phyloP scores from a whole-genome alignment of 495 filamentous ascomycete genomes.

The Hypoxylon lenormandii region DNA sequence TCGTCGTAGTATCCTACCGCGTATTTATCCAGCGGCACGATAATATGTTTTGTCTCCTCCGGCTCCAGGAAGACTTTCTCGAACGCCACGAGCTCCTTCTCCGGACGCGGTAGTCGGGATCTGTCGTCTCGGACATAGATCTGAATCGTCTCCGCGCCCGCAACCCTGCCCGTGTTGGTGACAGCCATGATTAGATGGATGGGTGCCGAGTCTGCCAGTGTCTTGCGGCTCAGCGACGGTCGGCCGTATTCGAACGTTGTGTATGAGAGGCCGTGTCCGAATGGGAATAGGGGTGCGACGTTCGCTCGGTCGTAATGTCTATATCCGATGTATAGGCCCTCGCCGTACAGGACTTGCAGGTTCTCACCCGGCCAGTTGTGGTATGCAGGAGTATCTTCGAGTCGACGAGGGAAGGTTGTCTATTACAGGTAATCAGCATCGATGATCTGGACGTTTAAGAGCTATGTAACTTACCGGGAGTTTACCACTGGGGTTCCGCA shows the following conservation, averaged over 20 bases:
- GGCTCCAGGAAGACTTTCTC: slow-evolving; percentile 77
- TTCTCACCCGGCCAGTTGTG: slow-evolving; percentile 88
- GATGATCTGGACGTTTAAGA: neutral
- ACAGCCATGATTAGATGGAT: slow-evolving; percentile 73
- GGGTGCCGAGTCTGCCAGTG: slow-evolving; percentile 64
- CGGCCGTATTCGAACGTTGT: slow-evolving; percentile 78
- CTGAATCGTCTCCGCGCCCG: slow-evolving; percentile 83
- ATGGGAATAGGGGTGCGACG: slow-evolving; percentile 76
- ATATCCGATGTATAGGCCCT: slow-evolving; percentile 87
- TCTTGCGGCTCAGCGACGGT: slow-evolving; percentile 63
- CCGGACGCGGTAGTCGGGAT: slow-evolving; percentile 71
- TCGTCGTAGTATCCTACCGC: slow-evolving; percentile 87
- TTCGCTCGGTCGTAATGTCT: slow-evolving; percentile 81
- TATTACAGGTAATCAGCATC: slow-evolving; percentile 51
- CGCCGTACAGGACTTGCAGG: slow-evolving; percentile 80
- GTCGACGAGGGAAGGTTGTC: slow-evolving; percentile 74
- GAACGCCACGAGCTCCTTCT: slow-evolving; percentile 83
- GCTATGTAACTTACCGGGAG: slow-evolving; percentile 69
- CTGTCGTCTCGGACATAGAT: slow-evolving; percentile 73
- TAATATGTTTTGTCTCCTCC: slow-evolving; percentile 75
- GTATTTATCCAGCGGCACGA: slow-evolving; percentile 75
- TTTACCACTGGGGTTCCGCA: slow-evolving; percentile 84
- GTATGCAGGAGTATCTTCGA: slow-evolving; percentile 85
- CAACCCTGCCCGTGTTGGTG: slow-evolving; percentile 73
- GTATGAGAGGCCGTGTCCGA: slow-evolving; percentile 87